Base-by-base conservation (phyloP, 768 basidiomycete species). In the Fomitopsis pulvina region DNA sequence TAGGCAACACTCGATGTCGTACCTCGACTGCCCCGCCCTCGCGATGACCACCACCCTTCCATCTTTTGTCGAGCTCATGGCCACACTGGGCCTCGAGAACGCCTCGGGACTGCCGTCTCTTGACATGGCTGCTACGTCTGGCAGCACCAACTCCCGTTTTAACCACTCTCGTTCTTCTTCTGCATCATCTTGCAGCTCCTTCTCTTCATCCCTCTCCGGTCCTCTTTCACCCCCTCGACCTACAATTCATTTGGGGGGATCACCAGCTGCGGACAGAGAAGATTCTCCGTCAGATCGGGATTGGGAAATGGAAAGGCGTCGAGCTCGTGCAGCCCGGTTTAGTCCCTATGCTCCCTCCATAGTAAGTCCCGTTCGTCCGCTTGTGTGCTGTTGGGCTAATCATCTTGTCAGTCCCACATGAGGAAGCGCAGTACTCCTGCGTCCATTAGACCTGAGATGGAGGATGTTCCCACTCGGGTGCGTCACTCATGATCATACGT, bases 11-110 rank as follows among this genome's bases (percentile, higher is more conserved):
- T 30, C 54, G 40, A 42, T 52, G 47, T 50, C 52, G 42, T 38
- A 37, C 48, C 49, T 45, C 52, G 47, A 21, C 52, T 48, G 20
- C 65, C 55, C 51, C 45, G 57, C 57, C 59, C 57, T 58, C 45
- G 43, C 56, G 60, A 87, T 84, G 83, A 71, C 83, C 63, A 74
- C 83, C 63, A 67, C 85, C 60, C 81, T 91, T 59, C 89, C 89
- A 61, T 90, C 89, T 50, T 92, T 92, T 65, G 81, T 88, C 51
- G 83, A 90, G 70, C 85, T 92, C 64, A 88, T 92, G 87, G 79
- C 80, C 54, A 79, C 89, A 52, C 73, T 92, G 57, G 89, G 86
- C 55, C 74, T 91, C 66, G 80, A 86, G 56, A 75, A 76, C 56
- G 65, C 62, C 26, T 41, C 69, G 47, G 65, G 69, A 41, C 54